Conservation (phyloP, 805 yeast genomes). For the Spathaspora girioi region DNA sequence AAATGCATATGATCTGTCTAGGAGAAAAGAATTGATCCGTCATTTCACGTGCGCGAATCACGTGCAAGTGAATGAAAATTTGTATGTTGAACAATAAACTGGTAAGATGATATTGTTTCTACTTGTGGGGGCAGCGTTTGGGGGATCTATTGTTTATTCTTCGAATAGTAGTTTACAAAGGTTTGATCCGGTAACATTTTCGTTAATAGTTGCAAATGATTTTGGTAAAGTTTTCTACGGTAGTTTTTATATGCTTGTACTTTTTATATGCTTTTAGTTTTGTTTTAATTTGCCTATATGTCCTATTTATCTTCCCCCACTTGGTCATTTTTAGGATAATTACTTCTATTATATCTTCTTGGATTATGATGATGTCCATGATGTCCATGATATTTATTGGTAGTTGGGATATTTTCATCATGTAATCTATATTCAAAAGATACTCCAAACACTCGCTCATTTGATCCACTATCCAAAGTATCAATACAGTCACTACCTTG, state of each 20-base stretch:
- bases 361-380: not conserved
- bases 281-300: not conserved
- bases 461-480: conserved; percentile 30
- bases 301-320: not conserved
- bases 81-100: not conserved
- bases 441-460: conserved; percentile 43
- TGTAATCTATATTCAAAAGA: conserved; percentile 46
- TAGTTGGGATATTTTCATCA: conserved; percentile 8
- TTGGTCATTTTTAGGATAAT: not conserved
- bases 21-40: not conserved
- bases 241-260: too few relatives aligned
- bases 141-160: not conserved
- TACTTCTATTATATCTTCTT: not conserved
- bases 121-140: not conserved
- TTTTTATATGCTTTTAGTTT: not conserved
- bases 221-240: not conserved
- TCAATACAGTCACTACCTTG: conserved; percentile 32
- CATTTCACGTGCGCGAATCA: not conserved
- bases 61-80: not conserved
- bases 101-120: too few relatives aligned
- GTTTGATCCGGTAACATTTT: too few relatives aligned
- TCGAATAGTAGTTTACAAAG: too few relatives aligned
- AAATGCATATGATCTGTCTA: too few relatives aligned
- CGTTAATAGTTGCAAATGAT: too few relatives aligned
- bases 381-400: not conserved